Conservation (phyloP, 805 yeast genomes). For the Myxozyma mucilagina region DNA sequence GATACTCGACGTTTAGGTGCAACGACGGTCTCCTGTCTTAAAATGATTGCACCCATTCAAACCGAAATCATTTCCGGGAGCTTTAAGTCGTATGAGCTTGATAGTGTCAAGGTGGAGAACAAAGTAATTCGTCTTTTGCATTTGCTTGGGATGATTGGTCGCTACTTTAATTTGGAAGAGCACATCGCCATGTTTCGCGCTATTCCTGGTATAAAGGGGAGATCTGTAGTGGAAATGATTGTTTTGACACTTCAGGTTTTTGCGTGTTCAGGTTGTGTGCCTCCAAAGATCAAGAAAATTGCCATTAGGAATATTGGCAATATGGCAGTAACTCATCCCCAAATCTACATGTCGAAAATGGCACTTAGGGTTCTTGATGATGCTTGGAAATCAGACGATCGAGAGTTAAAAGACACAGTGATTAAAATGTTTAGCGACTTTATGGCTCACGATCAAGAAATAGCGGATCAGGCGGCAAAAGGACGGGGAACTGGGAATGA, state of each 20-base stretch:
- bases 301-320: conserved; percentile 60
- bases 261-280: conserved; percentile 42
- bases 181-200: conserved; percentile 44
- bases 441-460: conserved; percentile 47
- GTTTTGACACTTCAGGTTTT: conserved; percentile 60
- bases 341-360: conserved; percentile 59
- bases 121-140: conserved; percentile 58
- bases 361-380: conserved; percentile 56
- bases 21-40: conserved; percentile 65
- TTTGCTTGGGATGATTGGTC: conserved; percentile 69
- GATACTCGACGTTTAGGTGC: conserved; percentile 54
- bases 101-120: conserved; percentile 40
- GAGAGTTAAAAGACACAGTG: conserved; percentile 52
- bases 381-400: conserved; percentile 47
- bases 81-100: conserved; percentile 10
- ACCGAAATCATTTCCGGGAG: conserved; percentile 32
- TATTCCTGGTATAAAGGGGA: conserved; percentile 42
- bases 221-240: conserved; percentile 55
- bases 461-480: conserved; percentile 26
- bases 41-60: conserved; percentile 51
- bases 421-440: conserved; percentile 60
- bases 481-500: conserved; percentile 53
- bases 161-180: conserved; percentile 62
- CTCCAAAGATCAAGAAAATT: conserved; percentile 46
- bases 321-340: conserved; percentile 64